phyloP scores from a whole-genome alignment of 192 early-diverging fungal genomes.

The Coemansia sp. region DNA sequence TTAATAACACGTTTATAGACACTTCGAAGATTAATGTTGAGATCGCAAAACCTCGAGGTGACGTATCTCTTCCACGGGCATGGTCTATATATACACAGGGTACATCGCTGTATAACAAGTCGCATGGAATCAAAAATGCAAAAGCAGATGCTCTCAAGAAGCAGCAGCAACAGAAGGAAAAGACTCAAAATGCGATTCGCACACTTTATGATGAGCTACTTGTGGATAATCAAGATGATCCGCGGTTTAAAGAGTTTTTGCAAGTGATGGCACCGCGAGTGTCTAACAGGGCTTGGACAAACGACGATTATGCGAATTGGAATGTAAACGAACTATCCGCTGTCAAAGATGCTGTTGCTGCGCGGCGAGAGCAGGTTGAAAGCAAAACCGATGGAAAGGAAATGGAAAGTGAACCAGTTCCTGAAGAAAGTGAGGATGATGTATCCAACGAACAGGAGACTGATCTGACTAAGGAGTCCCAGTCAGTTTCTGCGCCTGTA shows the following conservation, averaged over 20 bases:
- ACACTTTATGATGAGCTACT: constrained; percentile 42
- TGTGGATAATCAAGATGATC: constrained; percentile 66
- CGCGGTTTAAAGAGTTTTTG: constrained; percentile 84
- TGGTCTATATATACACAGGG: constrained; percentile 91
- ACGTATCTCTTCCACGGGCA: constrained; percentile 75
- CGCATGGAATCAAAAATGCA: constrained; percentile 19
- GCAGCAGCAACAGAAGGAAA: constrained; percentile 33
- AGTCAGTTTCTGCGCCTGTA: constrained; percentile 20
- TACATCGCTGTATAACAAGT: constrained; percentile 68
- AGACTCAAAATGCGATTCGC: constrained; percentile 40
- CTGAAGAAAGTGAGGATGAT: background rate
- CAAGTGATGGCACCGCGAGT: constrained; percentile 86
- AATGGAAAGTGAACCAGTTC: background rate
- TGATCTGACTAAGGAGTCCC: constrained; percentile 31
- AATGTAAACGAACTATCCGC: constrained; percentile 38
- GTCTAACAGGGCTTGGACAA: constrained; percentile 81
- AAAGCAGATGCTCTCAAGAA: constrained; percentile 4
- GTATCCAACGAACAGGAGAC: background rate
- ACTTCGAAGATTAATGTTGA: constrained; percentile 87
- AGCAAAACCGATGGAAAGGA: constrained; percentile 48
- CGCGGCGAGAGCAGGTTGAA: constrained; percentile 48
- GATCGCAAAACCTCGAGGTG: constrained; percentile 84
- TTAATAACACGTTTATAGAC: constrained; percentile 89
- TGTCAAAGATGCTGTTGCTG: constrained; percentile 31
- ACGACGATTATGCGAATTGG: constrained; percentile 72